Conservation (phyloP, 495 filamentous ascomycete genomes). For the Sordaria brevicollis region DNA sequence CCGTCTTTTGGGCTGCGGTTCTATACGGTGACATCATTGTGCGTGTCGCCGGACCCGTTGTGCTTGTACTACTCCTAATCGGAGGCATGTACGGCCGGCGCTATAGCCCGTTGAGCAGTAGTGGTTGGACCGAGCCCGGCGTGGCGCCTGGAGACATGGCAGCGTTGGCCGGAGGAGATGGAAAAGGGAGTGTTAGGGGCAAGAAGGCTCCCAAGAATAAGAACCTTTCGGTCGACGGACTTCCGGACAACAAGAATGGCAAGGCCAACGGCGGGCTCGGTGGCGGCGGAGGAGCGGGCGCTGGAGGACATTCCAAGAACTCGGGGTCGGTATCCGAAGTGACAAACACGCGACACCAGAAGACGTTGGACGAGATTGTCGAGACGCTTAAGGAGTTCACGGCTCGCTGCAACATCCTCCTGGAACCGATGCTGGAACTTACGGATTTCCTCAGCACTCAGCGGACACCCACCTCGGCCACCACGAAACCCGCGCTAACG, state of each 20-base stretch:
- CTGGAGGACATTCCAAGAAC: constrained; percentile 33
- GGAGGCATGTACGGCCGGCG: constrained; percentile 85
- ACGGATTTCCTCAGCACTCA: constrained; percentile 93
- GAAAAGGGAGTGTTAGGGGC: constrained; percentile 6
- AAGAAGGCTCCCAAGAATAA: constrained; percentile 20
- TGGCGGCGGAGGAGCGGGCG: constrained; percentile 3
- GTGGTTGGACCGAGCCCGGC: constrained; percentile 50
- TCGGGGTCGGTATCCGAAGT: constrained; percentile 43
- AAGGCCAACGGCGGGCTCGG: constrained; percentile 23
- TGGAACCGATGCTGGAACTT: constrained; percentile 77
- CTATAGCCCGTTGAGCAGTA: constrained; percentile 83
- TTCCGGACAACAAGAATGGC: constrained; percentile 39
- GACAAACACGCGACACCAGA: constrained; percentile 55
- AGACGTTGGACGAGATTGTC: constrained; percentile 92
- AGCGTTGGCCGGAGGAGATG: constrained; percentile 1
- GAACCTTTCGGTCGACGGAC: constrained; percentile 22
- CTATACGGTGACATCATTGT: constrained; percentile 79
- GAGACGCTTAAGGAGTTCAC: constrained; percentile 84
- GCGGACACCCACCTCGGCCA: constrained; percentile 80
- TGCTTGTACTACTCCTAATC: constrained; percentile 69
- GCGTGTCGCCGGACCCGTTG: constrained; percentile 68
- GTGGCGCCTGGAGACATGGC: constrained; percentile 12
- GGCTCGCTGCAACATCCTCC: constrained; percentile 76
- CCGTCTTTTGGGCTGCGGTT: constrained; percentile 71
- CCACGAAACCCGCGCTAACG: constrained; percentile 83